phyloP scores from a whole-genome alignment of 225 moss, liverwort and hornwort genomes.

The Ulota crispa region DNA sequence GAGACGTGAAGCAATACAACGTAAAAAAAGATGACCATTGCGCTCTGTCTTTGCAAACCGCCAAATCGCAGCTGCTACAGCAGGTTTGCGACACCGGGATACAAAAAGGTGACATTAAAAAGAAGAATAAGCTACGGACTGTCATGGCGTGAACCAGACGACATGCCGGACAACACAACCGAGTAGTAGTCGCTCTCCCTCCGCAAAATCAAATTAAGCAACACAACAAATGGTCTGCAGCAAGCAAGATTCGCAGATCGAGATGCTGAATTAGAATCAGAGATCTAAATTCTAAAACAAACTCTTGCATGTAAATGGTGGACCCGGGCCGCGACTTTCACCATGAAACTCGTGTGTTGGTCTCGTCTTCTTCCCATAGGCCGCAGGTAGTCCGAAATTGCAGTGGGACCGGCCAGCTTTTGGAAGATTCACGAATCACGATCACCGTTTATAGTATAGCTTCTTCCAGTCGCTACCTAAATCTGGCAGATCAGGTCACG shows the following conservation, averaged over 20 bases:
- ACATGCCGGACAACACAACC: not conserved
- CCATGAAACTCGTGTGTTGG: slow-evolving; percentile 31
- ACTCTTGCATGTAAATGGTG: not conserved
- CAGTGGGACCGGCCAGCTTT: slow-evolving; percentile 10
- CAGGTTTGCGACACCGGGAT: not conserved
- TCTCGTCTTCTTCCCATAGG: not conserved
- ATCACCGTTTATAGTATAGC: slow-evolving; percentile 14
- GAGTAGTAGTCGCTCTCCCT: not conserved
- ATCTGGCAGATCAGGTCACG: slow-evolving; percentile 37
- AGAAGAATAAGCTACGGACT: slow-evolving; percentile 4
- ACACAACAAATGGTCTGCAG: not conserved
- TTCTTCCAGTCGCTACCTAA: slow-evolving; percentile 17
- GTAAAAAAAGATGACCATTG: not conserved
- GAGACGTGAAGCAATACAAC: not conserved
- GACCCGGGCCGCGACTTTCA: not conserved
- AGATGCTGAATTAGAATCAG: slow-evolving; percentile 31
- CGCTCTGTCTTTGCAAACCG: not conserved
- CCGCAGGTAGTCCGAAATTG: not conserved
- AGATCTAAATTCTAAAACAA: not conserved
- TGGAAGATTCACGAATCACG: slow-evolving; percentile 29
- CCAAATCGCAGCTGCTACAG: not conserved
- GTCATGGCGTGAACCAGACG: slow-evolving; percentile 10
- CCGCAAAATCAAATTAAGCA: slow-evolving; percentile 11
- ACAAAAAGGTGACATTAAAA: not conserved
- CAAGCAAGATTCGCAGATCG: slow-evolving; percentile 31